Evolutionary conservation across 2,329 filamentous ascomycete species (phyloP).

Genomic region (Monascus ruber): DNA sequence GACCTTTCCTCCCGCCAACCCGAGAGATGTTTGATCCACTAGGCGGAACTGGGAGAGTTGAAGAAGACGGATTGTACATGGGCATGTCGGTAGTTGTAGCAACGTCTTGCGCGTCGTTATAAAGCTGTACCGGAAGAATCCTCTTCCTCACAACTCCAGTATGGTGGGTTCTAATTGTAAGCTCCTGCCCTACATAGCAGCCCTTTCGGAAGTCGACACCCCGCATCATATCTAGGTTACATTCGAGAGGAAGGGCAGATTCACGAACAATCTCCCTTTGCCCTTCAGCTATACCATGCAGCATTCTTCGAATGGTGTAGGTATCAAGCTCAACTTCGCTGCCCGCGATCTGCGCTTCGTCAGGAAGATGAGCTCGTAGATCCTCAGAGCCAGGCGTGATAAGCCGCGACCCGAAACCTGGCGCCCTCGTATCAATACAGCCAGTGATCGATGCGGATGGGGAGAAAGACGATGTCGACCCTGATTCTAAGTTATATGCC

Average conservation of each 20-base stretch:
- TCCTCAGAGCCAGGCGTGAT: constrained; percentile 26
- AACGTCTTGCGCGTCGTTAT: constrained; percentile 37
- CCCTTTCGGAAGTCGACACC: constrained; percentile 91
- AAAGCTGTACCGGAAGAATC: constrained; percentile 68
- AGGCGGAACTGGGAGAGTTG: constrained; percentile 18
- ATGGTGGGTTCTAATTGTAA: constrained; percentile 91
- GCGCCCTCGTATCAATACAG: constrained; percentile 29
- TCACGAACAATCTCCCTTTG: constrained; percentile 63
- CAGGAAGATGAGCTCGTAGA: constrained; percentile 18
- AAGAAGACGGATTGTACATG: constrained; percentile 17
- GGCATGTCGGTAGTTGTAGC: constrained; percentile 40
- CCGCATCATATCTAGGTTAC: constrained; percentile 74
- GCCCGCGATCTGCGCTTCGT: constrained; percentile 30
- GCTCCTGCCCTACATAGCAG: constrained; percentile 92
- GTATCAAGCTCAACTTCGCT: constrained; percentile 41
- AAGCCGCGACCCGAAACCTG: constrained; percentile 28
- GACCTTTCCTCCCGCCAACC: constrained; percentile 40
- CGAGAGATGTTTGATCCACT: constrained; percentile 43
- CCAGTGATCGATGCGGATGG: constrained; percentile 16
- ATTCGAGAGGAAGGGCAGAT: constrained; percentile 70
- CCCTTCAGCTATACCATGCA: constrained; percentile 75
- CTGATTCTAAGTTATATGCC: constrained; percentile 26
- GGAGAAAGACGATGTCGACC: constrained; percentile 19
- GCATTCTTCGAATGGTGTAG: constrained; percentile 67
- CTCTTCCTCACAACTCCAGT: constrained; percentile 87